Base-by-base conservation (phyloP, 2,329 filamentous ascomycete species). In the Exserohilum turcica region DNA sequence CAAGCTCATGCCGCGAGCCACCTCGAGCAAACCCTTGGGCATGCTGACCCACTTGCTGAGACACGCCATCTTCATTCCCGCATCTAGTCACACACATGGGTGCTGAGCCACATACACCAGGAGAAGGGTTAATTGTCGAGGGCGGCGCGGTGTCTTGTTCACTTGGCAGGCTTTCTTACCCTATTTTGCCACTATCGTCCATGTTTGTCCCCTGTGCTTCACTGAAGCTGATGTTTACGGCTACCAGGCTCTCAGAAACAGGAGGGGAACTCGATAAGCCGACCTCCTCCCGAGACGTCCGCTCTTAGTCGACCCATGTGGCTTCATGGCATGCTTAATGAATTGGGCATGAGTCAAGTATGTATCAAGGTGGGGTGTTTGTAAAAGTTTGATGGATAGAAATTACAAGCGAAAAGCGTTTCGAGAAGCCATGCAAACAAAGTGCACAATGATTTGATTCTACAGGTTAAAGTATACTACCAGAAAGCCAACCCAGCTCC, bases 401-500 rank as follows among this genome's bases (percentile, higher is more conserved):
- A 21, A 24, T 2, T 15, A 9, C 5, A 21, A 16, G 19, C n/a
- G 7, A 9, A 4, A 12, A 16, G 18, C 24, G 18, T 24, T 5
- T 6, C 10, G 3, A 24, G 13, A 31, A 24, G 15, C 7, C 24
- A 21, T 36, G 4, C 16, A 29, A 21, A 29, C 5, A 5, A 18
- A 12, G 18, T 33, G 12, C 6, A 19, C 12, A 3, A 24, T n/a
- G 3, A 27, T 19, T 35, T 4, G 24, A 12, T 16, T 48, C 54
- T 67, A 74, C 12, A 68, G 67, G 36, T 73, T 66, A 28, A 97
- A 92, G 76, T 93, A 97, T 44, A 97, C 92, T 28, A 96, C 90
- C 78, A 92, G 85, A 73, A 96, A 97, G 8, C 94, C 92, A 35
- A 97, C 68, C 93, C 93, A 97, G 76, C 94, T 97, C 3, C 91